Evolutionary conservation across 2,329 filamentous ascomycete genomes (phyloP), one percentile per base, ranked within the genome.

Genomic region (Trichoderma aggressivum): DNA sequence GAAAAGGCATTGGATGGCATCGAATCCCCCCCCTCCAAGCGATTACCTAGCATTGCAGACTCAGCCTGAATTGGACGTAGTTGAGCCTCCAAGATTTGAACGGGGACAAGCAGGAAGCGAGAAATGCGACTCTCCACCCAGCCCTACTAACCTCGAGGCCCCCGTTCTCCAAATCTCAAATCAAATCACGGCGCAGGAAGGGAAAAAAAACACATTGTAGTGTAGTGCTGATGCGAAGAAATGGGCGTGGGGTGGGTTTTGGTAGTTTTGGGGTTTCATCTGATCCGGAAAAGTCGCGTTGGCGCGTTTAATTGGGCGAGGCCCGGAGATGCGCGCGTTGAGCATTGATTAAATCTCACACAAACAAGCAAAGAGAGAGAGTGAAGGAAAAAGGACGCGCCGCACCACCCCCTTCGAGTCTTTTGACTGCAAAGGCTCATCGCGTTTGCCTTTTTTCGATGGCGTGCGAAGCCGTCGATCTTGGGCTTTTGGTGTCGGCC

Each of bases 291-390:
- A 50, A 50, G 28, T n/a, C 62, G 70, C 70, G 70, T 66, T 39
- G 62, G 36, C 70, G 70, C 70, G 70, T 71, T 67, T 71, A 53
- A 71, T 71, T 71, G 70, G 70, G 63, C 56, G 34, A n/a, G 28
- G 55, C 55, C 30, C 36, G 39, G 32, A 61, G 50, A 55, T 58
- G 63, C 55, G 56, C 70, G 70, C 70, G 70, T 66, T 66, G 24
- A 60, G 53, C 36, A 55, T 59, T 61, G 32, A 71, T 71, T 71
- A 39, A 59, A 65, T 64, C 60, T 58, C 55, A 58, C 62, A 53
- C 63, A 62, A 43, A 39, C 63, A 66, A 56, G 21, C 14, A 58
- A n/a, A n/a, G 12, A 21, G 7, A 30, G 18, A 64, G 21, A 64
- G 24, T n/a, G n/a, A n/a, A n/a, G n/a, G n/a, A 60, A 43, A 63